These are phyloP conservation scores for Neopestalotiopsis rosae DNA, from an alignment of 2,329 filamentous ascomycete species.

Conservation along the genomic window DNA sequence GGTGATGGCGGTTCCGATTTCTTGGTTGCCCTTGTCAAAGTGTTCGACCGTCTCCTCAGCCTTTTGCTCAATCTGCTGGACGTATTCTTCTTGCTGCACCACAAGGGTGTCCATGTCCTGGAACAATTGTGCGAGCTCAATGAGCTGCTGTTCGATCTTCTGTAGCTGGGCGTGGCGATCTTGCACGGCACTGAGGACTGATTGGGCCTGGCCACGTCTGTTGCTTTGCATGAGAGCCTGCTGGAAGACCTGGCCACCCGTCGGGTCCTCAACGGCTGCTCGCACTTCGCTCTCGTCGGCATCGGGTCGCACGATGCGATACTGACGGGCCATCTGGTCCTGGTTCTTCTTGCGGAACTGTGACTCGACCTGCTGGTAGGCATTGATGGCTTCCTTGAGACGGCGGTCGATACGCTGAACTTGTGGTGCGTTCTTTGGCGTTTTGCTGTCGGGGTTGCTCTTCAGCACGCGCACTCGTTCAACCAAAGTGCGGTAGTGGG, in stretches of 20 bases:
- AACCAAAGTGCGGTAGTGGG: conserved; percentile 78
- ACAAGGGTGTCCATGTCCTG: conserved; percentile 87
- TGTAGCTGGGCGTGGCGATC: conserved; percentile 85
- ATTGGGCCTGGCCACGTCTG: conserved; percentile 80
- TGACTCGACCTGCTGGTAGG: conserved; percentile 81
- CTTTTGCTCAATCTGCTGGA: conserved; percentile 84
- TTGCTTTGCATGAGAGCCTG: conserved; percentile 84
- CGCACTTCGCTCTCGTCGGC: conserved; percentile 79
- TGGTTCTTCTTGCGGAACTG: conserved; percentile 80
- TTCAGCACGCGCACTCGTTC: conserved; percentile 84
- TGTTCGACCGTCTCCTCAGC: conserved; percentile 85
- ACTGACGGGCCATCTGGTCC: conserved; percentile 87
- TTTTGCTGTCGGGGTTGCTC: conserved; percentile 76
- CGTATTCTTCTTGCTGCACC: conserved; percentile 81
- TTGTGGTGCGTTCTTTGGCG: conserved; percentile 77
- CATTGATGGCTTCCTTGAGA: conserved; percentile 79
- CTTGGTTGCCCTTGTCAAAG: conserved; percentile 81
- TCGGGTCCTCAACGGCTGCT: conserved; percentile 75
- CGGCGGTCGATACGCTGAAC: conserved; percentile 81
- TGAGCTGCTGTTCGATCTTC: conserved; percentile 91
- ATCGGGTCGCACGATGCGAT: conserved; percentile 85
- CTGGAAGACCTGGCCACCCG: conserved; percentile 81
- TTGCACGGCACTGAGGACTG: conserved; percentile 79
- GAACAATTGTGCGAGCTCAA: conserved; percentile 86
- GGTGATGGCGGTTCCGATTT: conserved; percentile 81